phyloP scores from a whole-genome alignment of 176 grass and related monocot species.

The Miscanthus lutarioriparius region DNA sequence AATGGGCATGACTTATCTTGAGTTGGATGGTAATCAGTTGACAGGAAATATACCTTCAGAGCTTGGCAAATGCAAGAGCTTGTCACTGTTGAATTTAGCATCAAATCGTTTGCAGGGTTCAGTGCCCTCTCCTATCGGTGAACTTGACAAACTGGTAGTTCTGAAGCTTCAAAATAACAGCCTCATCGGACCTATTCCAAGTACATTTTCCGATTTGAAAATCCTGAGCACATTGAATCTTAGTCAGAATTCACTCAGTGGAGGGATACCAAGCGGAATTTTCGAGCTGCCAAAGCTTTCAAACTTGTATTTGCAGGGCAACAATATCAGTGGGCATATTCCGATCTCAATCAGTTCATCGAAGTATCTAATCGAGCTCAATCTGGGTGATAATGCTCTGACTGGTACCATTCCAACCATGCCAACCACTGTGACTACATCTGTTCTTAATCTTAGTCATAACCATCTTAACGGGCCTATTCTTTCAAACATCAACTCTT shows the following conservation, averaged over 20 bases:
- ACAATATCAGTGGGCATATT: constrained; percentile 52
- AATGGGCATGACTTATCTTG: constrained; percentile 40
- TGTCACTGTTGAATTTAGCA: constrained; percentile 68
- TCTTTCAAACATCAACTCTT: constrained; percentile 19
- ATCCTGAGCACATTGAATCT: constrained; percentile 61
- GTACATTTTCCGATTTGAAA: constrained; percentile 10
- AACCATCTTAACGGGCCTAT: constrained; percentile 53
- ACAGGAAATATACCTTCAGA: constrained; percentile 25
- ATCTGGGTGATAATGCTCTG: constrained; percentile 53
- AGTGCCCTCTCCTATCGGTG: constrained; percentile 40
- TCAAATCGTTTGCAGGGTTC: constrained; percentile 48
- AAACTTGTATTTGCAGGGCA: constrained; percentile 47
- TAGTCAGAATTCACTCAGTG: constrained; percentile 55
- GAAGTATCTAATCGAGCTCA: constrained; percentile 39
- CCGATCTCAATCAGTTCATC: constrained; percentile 33
- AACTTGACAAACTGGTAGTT: constrained; percentile 49
- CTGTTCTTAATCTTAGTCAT: constrained; percentile 37
- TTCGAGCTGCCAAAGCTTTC: constrained; percentile 34
- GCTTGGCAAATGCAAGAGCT: constrained; percentile 41
- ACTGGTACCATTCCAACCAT: constrained; percentile 57
- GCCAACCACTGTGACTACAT: no score
- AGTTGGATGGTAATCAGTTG: constrained; percentile 59
- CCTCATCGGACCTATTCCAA: constrained; percentile 39
- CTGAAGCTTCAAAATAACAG: constrained; percentile 57
- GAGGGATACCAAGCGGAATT: constrained; percentile 41